These are phyloP conservation scores for Ustilago hordei DNA, from an alignment of 1,284 basidiomycete species.

Conservation along the genomic window DNA sequence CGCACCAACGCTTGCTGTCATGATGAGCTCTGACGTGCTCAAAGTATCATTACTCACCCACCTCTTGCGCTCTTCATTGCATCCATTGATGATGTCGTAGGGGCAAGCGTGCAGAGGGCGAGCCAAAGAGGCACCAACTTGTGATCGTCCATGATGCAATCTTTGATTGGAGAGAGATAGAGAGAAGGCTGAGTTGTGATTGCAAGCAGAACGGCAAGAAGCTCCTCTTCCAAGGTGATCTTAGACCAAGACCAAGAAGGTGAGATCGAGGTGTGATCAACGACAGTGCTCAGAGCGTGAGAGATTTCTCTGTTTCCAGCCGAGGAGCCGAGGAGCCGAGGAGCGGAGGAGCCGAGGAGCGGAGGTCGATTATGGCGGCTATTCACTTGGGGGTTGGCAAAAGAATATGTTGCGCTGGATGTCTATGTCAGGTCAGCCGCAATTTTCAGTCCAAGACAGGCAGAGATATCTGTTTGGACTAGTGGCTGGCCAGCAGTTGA, in stretches of 20 bases:
- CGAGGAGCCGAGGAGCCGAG: conserved; percentile 7
- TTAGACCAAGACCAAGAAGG: too few species aligned
- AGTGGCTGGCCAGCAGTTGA: neutral
- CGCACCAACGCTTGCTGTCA: neutral
- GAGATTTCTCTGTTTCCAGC: neutral
- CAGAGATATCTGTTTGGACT: neutral
- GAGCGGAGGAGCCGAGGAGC: conserved; percentile 6
- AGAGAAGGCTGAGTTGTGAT: neutral
- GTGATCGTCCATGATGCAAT: neutral
- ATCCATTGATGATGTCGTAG: neutral
- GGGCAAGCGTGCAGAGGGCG: neutral
- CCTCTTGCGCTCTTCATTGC: neutral
- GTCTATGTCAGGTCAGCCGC: conserved; percentile 2
- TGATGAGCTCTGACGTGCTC: neutral
- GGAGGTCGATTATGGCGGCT: conserved; percentile 13
- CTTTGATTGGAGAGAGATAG: neutral
- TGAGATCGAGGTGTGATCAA: too few species aligned
- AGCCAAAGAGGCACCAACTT: neutral
- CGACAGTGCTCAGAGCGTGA: neutral
- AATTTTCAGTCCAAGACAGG: conserved; percentile 2
- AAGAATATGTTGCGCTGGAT: conserved; percentile 4
- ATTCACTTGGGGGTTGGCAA: conserved; percentile 22
- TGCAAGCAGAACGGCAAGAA: neutral
- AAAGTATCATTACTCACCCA: neutral
- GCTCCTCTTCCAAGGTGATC: too few species aligned